Percentiles rank a stretch among this genome's conserved stretches.
Conservation (phyloP, 2,329 filamentous ascomycete genomes). For the Fusarium verrucosum region DNA sequence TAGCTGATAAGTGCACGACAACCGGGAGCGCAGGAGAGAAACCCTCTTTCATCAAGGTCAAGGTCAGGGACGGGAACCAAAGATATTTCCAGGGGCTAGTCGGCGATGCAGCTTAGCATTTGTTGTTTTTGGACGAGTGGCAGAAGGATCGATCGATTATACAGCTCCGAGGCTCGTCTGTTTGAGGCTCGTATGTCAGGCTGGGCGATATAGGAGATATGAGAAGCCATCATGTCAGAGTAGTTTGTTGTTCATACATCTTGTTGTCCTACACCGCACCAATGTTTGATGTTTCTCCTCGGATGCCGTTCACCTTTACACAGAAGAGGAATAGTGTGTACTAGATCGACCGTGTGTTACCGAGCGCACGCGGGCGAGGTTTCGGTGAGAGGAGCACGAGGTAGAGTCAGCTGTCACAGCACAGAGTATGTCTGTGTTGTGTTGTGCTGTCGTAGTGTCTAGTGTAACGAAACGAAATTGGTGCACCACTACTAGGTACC, state of each 20-base stretch:
- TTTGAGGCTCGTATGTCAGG: neutral
- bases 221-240: neutral
- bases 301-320: slow-evolving; percentile 19
- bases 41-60: no score
- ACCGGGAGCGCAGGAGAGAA: neutral
- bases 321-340: slow-evolving; percentile 23
- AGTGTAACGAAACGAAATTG: slow-evolving; percentile 17
- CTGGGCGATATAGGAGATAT: neutral
- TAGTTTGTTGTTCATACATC: neutral
- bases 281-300: neutral
- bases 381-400: slow-evolving; percentile 33
- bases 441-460: slow-evolving; percentile 15
- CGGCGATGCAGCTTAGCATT: neutral
- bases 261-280: neutral
- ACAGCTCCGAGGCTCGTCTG: no score
- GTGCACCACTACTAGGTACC: no score
- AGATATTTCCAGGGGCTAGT: no score
- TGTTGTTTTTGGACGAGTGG: neutral
- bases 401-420: slow-evolving; percentile 29
- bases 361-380: slow-evolving; percentile 18
- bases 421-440: no score
- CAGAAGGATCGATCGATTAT: neutral
- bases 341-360: slow-evolving; percentile 5
- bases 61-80: no score
- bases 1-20: no score